Conservation (phyloP, 257 asterid genomes). For the Scutellaria galericulata region DNA sequence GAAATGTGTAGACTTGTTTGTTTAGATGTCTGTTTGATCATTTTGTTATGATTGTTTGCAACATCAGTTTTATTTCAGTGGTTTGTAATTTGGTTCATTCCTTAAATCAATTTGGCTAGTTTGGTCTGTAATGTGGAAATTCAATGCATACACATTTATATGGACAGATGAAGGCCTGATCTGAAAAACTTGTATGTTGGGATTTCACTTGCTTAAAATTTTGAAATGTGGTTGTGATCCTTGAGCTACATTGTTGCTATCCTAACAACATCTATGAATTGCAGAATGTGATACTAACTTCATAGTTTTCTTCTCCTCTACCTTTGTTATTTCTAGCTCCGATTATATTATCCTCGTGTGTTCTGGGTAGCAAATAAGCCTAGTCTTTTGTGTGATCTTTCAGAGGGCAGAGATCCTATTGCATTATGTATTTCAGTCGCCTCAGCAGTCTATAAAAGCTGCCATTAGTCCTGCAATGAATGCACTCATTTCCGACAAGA, state of each 20-base stretch:
- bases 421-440: slow-evolving; percentile 34
- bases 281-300: neutral
- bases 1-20: neutral
- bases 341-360: slow-evolving; percentile 4
- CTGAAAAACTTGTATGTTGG: neutral
- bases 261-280: neutral
- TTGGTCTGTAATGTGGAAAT: neutral
- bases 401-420: slow-evolving; percentile 44
- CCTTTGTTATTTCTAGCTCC: neutral
- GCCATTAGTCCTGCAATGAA: slow-evolving; percentile 43
- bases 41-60: neutral
- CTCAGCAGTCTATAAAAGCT: slow-evolving; percentile 28
- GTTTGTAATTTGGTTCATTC: neutral
- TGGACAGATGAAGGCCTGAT: neutral
- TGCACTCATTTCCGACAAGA: slow-evolving; percentile 35
- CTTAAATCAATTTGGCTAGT: neutral
- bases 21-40: slow-evolving; percentile 19
- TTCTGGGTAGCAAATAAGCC: slow-evolving; percentile 8
- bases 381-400: slow-evolving; percentile 21
- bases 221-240: neutral
- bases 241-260: neutral
- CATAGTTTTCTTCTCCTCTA: neutral
- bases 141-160: neutral
- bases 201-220: neutral
- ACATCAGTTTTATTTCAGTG: neutral